A percentile compares a stretch with the other conserved stretches of the same genome.
These are phyloP conservation scores for Linnemannia elongata DNA, from an alignment of 192 early-diverging fungal genomes.

Conservation along the genomic window DNA sequence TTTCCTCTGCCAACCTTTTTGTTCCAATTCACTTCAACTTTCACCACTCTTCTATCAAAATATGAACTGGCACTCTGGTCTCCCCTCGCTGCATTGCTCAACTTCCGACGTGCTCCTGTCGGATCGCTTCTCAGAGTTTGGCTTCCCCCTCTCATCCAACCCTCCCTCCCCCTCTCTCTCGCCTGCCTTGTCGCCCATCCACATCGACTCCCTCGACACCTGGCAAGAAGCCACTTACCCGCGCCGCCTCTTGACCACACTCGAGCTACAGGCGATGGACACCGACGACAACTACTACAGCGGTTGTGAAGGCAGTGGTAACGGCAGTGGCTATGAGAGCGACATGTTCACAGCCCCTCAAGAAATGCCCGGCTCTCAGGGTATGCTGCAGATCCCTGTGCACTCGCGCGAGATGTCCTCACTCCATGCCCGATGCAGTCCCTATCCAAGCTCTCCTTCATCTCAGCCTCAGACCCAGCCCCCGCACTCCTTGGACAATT, in stretches of 20 bases:
- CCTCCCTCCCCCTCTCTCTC: not conserved
- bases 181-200: not conserved
- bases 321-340: not conserved
- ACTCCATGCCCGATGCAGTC: not conserved
- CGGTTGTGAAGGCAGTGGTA: not conserved
- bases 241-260: not conserved
- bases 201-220: not conserved
- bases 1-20: not conserved
- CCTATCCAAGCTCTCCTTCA: not conserved
- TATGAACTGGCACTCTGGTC: conserved; percentile 2
- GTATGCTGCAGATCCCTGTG: not conserved
- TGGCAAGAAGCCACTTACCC: not conserved
- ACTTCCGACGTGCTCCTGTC: not conserved
- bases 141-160: not conserved
- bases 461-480: not conserved
- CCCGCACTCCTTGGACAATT: not conserved
- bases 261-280: not conserved
- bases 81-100: not conserved
- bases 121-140: not conserved
- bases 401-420: not conserved
- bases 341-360: not conserved
- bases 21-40: not conserved
- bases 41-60: not conserved
- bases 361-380: not conserved
- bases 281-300: not conserved